Base-by-base conservation (phyloP, 139 green algal genomes). In the Limnomonas spitsbergensis region DNA sequence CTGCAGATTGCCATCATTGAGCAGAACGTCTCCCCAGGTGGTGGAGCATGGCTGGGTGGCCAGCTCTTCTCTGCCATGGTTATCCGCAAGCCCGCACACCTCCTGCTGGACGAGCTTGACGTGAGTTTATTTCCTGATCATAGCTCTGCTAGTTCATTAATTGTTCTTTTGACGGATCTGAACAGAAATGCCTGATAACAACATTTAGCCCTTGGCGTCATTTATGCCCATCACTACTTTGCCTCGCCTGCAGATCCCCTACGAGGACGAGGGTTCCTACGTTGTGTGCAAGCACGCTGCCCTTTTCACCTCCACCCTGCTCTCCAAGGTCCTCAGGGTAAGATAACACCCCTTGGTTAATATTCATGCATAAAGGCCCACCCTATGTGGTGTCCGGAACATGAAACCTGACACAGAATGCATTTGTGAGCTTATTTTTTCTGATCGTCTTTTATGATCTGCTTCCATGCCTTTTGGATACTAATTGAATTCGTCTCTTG, bases 11-110 rank as follows among this genome's bases (percentile, higher is more conserved):
- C 95, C 67, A 89, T 98, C 73, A 94, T 98, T 40, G 95, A 98
- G 91, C 88, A 92, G 78, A 83, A 75, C 27, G 90, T 94, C 24
- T 85, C 88, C 14, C 90, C 90, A 6, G 90, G 90, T 40, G 87
- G 94, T 78, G 95, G 95, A 54, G 94, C 95, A 24, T 99, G 95
- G 95, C 82, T 99, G 76, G 95, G 94, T 66, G 95, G 95, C 39
- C 95, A 98, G 91, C 92, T 98, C 4, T 96, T 98, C 85, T 93
- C 82, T 53, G 91, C 90, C 72, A 98, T 98, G 95, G 87, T 98
- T 2, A 82, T 97, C 2, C 93, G 95, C 80, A 98, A 98, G 94
- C 95, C 95, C 0, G 95, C 93, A 3, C 89, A 99, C 84, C 69
- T 83, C 9, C 90, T 99, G 66, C 85, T 98, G 78, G 89, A 96